Conservation (phyloP, 2,329 filamentous ascomycete species). For the Aschersonia sp. region DNA sequence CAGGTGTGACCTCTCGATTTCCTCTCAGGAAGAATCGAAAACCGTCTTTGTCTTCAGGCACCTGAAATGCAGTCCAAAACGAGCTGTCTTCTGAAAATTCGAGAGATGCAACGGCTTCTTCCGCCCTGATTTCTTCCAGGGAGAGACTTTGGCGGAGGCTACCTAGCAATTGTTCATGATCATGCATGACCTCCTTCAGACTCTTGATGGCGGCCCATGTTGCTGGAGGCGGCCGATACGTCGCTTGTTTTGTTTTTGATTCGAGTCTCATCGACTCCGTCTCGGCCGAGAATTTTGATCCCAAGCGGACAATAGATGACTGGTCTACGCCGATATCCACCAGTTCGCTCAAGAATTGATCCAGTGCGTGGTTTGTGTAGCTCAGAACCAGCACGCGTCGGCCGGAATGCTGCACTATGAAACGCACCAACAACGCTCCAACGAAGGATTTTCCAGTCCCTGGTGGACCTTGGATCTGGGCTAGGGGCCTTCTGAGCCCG, state of each 20-base stretch:
- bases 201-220: constrained; percentile 22
- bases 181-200: constrained; percentile 13
- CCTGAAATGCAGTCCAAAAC: constrained; percentile 41
- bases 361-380: constrained; percentile 54
- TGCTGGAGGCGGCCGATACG: background rate
- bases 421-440: constrained; percentile 46
- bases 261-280: constrained; percentile 34
- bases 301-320: constrained; percentile 43
- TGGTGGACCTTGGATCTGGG: constrained; percentile 59
- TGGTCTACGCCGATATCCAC: constrained; percentile 39
- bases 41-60: constrained; percentile 29
- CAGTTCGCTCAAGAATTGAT: constrained; percentile 53
- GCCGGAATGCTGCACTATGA: constrained; percentile 31
- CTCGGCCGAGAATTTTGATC: constrained; percentile 36
- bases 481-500: constrained; percentile 37
- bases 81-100: constrained; percentile 34
- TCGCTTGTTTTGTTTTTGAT: constrained; percentile 15
- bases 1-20: constrained; percentile 25
- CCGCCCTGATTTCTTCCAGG: background rate
- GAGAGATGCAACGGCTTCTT: constrained; percentile 24
- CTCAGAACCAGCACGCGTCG: constrained; percentile 47
- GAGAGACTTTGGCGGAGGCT: background rate
- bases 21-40: constrained; percentile 29
- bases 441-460: constrained; percentile 67
- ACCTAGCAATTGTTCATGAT: background rate